A percentile compares a stretch with the other conserved stretches of the same genome.
phyloP scores from a whole-genome alignment of 805 yeast genomes.

The Lipomyces yamadae region DNA sequence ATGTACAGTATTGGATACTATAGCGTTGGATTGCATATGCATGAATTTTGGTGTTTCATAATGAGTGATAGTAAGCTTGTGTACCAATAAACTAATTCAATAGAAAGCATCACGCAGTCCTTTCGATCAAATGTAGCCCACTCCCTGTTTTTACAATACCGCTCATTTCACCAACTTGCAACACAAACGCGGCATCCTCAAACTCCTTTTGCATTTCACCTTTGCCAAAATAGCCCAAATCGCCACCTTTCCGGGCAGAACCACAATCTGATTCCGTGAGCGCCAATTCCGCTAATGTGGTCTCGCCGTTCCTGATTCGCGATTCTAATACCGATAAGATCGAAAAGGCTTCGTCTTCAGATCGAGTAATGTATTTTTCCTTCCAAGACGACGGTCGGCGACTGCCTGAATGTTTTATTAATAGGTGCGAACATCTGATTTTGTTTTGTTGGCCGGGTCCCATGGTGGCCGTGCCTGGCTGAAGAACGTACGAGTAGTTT shows the following conservation, averaged over 20 bases:
- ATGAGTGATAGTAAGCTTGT: neutral
- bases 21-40: neutral
- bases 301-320: constrained; percentile 65
- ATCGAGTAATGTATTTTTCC: constrained; percentile 69
- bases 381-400: constrained; percentile 95
- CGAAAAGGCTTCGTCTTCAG: constrained; percentile 79
- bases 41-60: neutral
- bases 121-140: constrained; percentile 85
- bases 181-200: constrained; percentile 81
- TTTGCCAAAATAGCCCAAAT: constrained; percentile 82
- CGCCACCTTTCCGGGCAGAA: constrained; percentile 86
- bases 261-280: constrained; percentile 85
- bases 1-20: neutral
- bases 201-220: constrained; percentile 97
- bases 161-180: constrained; percentile 82
- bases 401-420: constrained; percentile 80
- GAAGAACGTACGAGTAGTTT: constrained; percentile 40
- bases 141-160: constrained; percentile 85
- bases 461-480: constrained; percentile 38
- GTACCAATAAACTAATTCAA: neutral
- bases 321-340: constrained; percentile 62
- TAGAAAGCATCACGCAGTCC: constrained; percentile 64
- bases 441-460: constrained; percentile 59
- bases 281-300: constrained; percentile 73
- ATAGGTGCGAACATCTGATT: constrained; percentile 78